Evolutionary conservation across 2,329 filamentous ascomycete species (phyloP).

Genomic region (Aspergillus oerlinghausenensis): DNA sequence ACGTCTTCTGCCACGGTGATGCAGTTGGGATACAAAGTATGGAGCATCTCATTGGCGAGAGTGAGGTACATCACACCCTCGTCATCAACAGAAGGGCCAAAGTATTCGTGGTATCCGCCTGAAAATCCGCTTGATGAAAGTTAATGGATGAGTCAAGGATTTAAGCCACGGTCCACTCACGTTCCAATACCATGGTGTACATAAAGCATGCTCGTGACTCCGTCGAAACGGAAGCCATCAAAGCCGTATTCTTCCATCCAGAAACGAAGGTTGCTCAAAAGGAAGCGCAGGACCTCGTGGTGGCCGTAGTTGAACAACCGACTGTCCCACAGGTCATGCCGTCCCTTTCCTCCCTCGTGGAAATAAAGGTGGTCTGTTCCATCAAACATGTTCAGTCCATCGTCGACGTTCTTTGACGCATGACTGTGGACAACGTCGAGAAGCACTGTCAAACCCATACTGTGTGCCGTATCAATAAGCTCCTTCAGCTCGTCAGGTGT

Average conservation of each 20-base stretch:
- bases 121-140: slow-evolving; percentile 70
- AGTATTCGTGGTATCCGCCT: slow-evolving; percentile 97
- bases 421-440: slow-evolving; percentile 97
- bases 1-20: slow-evolving; percentile 97
- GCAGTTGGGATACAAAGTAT: slow-evolving; percentile 76
- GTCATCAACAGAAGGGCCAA: slow-evolving; percentile 81
- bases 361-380: slow-evolving; percentile 95
- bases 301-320: slow-evolving; percentile 94
- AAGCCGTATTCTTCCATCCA: slow-evolving; percentile 99
- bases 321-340: slow-evolving; percentile 93
- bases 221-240: slow-evolving; percentile 96
- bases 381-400: slow-evolving; percentile 94
- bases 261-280: slow-evolving; percentile 91
- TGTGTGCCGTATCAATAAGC: slow-evolving; percentile 89
- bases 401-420: slow-evolving; percentile 93
- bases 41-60: slow-evolving; percentile 93
- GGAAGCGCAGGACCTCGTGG: slow-evolving; percentile 92
- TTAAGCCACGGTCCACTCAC: slow-evolving; percentile 49
- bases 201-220: slow-evolving; percentile 98
- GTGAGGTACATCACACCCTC: slow-evolving; percentile 94
- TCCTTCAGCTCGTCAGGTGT: slow-evolving; percentile 93
- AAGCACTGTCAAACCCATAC: slow-evolving; percentile 83
- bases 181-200: slow-evolving; percentile 93
- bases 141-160: slow-evolving; percentile 1
- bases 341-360: slow-evolving; percentile 77